These are phyloP conservation scores for Perkinsus olseni DNA, from an alignment of 169 alveolate species.

Conservation along the genomic window DNA sequence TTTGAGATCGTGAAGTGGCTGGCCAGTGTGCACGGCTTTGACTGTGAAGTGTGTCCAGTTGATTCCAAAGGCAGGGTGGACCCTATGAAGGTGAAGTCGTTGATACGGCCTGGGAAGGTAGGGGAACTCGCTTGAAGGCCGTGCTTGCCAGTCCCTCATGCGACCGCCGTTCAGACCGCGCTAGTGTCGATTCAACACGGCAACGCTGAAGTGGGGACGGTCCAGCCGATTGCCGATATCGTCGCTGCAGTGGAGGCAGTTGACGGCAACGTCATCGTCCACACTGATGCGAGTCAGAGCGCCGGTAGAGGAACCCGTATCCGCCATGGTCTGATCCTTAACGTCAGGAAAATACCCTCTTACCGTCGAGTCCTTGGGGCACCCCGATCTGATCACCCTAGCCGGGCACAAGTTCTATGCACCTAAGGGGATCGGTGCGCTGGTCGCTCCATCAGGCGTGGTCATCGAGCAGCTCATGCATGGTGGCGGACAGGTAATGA, in stretches of 20 bases:
- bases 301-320: background rate
- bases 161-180: background rate
- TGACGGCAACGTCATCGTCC: background rate
- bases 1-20: background rate
- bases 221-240: background rate
- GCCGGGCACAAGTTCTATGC: background rate
- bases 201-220: background rate
- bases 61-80: background rate
- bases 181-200: background rate
- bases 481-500: background rate
- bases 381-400: background rate
- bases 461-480: background rate
- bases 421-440: background rate
- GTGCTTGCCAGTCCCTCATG: too few species aligned
- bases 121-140: background rate
- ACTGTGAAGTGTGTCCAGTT: background rate
- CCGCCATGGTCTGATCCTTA: too few species aligned
- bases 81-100: background rate
- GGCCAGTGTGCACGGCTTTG: background rate
- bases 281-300: background rate
- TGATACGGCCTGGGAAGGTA: background rate
- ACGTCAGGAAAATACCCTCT: background rate
- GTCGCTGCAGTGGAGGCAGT: background rate
- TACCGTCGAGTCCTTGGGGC: background rate
- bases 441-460: background rate